These are phyloP conservation scores for Fusarium circinatum DNA, from an alignment of 2,329 filamentous ascomycete species.

Conservation along the genomic window DNA sequence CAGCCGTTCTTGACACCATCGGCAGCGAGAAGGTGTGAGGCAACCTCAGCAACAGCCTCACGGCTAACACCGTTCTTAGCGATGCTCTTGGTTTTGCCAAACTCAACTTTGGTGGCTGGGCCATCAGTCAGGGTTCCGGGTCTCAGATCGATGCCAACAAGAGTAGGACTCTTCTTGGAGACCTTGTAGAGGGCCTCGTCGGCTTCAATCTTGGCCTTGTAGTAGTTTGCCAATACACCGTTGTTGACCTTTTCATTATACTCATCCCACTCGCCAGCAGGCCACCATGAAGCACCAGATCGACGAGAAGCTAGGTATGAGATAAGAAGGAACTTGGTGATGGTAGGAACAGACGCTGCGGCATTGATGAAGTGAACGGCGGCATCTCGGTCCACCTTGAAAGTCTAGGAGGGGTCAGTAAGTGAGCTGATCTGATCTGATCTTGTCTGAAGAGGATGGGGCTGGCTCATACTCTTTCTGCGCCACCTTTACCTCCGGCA, in stretches of 20 bases:
- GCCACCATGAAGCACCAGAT: slow-evolving; percentile 65
- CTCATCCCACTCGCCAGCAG: slow-evolving; percentile 59
- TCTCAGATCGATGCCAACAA: slow-evolving; percentile 64
- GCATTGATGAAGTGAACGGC: slow-evolving; percentile 71
- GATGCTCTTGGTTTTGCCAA: slow-evolving; percentile 57
- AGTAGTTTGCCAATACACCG: slow-evolving; percentile 61
- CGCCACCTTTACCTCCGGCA: slow-evolving; percentile 68
- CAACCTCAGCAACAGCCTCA: slow-evolving; percentile 68
- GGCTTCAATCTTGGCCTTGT: slow-evolving; percentile 68
- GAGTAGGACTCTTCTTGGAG: slow-evolving; percentile 52
- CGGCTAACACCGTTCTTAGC: slow-evolving; percentile 57
- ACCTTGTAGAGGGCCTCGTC: slow-evolving; percentile 66
- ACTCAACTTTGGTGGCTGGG: slow-evolving; percentile 57
- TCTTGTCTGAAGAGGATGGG: neutral
- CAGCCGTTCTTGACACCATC: slow-evolving; percentile 60
- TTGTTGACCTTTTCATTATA: slow-evolving; percentile 54
- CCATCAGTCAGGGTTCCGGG: slow-evolving; percentile 62
- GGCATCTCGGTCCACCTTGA: slow-evolving; percentile 70
- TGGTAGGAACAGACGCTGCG: slow-evolving; percentile 61
- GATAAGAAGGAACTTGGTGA: slow-evolving; percentile 72
- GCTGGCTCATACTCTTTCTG: slow-evolving; percentile 54
- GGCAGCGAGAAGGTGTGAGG: slow-evolving; percentile 64
- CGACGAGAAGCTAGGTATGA: slow-evolving; percentile 69
- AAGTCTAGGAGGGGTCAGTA: slow-evolving; percentile 55
- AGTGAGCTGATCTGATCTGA: neutral